These are phyloP conservation scores for Claviceps maximensis DNA, from an alignment of 2,329 filamentous ascomycete genomes.

Conservation along the genomic window DNA sequence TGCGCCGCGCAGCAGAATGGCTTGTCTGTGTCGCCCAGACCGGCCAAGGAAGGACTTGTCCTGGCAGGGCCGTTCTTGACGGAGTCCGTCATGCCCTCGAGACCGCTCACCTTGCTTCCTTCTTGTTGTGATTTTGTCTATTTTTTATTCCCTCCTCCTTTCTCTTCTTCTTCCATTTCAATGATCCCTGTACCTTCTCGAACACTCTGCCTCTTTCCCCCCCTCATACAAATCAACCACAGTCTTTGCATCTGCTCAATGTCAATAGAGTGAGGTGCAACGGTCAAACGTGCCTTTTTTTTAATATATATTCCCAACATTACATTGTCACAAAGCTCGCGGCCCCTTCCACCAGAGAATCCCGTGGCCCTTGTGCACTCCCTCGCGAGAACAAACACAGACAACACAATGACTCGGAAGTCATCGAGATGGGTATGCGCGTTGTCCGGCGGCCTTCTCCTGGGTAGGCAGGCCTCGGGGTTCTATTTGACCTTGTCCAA, in stretches of 20 bases:
- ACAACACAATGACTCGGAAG: slow-evolving; percentile 1
- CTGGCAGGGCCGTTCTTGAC: neutral
- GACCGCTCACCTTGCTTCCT: neutral
- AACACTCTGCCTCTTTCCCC: neutral
- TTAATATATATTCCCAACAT: too few species aligned
- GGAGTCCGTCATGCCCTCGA: neutral
- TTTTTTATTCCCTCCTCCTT: neutral
- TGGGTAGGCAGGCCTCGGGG: slow-evolving; percentile 13
- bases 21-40: neutral
- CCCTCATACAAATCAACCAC: neutral
- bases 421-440: neutral
- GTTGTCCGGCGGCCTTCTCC: slow-evolving; percentile 12
- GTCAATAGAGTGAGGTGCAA: neutral
- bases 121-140: neutral
- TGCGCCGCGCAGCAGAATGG: neutral
- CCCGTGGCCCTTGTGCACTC: too few species aligned
- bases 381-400: too few species aligned
- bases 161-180: neutral
- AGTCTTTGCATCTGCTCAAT: too few species aligned
- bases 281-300: neutral
- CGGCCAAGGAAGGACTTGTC: neutral
- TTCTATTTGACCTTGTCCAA: slow-evolving; percentile 21
- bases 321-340: too few species aligned
- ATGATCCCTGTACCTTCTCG: neutral
- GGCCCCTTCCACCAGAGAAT: too few species aligned